phyloP scores from a whole-genome alignment of 1,139 yeast genomes.

The Diutina sp. region DNA sequence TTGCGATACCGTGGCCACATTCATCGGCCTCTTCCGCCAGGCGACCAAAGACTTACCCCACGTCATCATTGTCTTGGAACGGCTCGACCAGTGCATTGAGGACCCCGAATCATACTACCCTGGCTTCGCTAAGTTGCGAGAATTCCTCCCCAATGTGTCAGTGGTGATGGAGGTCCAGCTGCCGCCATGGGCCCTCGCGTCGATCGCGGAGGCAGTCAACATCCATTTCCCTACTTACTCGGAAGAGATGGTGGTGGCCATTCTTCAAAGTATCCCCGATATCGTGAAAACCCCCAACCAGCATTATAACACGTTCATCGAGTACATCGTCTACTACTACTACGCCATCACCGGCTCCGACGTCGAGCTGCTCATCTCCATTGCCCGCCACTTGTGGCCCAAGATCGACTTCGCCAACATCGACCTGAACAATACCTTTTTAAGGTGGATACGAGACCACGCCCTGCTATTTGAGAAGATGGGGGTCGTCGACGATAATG shows the following conservation, averaged over 20 bases:
- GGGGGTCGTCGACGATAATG: background rate
- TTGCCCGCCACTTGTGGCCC: background rate
- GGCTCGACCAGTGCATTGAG: background rate
- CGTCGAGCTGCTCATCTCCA: background rate
- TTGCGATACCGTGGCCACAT: background rate
- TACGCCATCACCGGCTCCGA: background rate
- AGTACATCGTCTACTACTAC: background rate
- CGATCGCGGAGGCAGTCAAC: background rate
- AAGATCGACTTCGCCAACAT: background rate
- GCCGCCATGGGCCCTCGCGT: background rate
- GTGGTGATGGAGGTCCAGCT: background rate
- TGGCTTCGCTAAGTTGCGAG: background rate
- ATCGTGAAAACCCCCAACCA: background rate
- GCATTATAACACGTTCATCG: background rate
- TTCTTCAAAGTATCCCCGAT: background rate
- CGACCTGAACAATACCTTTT: background rate
- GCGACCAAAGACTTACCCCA: background rate
- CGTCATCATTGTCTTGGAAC: background rate
- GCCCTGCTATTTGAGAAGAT: background rate
- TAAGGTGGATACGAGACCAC: background rate
- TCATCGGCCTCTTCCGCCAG: background rate
- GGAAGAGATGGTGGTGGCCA: background rate
- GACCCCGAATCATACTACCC: background rate
- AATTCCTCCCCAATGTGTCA: background rate
- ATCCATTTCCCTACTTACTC: background rate